Conservation (phyloP, 2,329 filamentous ascomycete genomes). For the Aureobasidium sp. region DNA sequence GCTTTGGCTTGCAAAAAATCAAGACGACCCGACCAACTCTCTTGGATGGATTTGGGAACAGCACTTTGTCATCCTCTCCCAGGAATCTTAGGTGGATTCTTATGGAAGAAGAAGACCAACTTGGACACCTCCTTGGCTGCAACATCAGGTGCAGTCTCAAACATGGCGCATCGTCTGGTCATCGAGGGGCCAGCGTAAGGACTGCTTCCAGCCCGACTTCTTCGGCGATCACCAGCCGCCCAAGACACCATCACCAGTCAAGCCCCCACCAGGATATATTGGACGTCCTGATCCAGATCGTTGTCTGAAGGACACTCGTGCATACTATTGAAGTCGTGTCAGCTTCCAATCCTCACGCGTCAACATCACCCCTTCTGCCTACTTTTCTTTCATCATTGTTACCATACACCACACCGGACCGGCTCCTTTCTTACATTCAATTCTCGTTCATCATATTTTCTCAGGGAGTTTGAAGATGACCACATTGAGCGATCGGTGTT, state of each 20-base stretch:
- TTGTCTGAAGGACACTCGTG: not conserved
- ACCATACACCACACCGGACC: slow-evolving; percentile 5
- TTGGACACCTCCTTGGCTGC: not conserved
- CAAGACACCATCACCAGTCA: not conserved
- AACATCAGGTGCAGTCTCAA: not conserved
- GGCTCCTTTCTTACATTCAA: not conserved
- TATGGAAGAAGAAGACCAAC: not conserved
- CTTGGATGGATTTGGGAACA: slow-evolving; percentile 99
- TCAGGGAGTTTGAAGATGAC: not conserved
- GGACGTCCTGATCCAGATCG: not conserved
- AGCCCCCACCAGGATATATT: slow-evolving; percentile 6
- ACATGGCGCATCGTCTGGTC: not conserved
- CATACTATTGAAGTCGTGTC: not conserved
- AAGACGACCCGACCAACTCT: slow-evolving; percentile 72
- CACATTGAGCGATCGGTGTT: not conserved
- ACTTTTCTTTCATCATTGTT: not conserved
- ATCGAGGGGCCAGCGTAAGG: not conserved
- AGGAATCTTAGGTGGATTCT: slow-evolving; percentile 14
- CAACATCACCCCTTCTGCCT: not conserved
- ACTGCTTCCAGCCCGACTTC: not conserved
- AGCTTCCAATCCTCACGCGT: not conserved
- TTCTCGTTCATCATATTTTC: not conserved
- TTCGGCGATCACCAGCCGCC: not conserved
- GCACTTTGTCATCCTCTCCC: slow-evolving; percentile 57
- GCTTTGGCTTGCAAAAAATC: slow-evolving; percentile 94